A percentile compares a stretch with the other conserved stretches of the same genome.
Evolutionary conservation across 306 rosid genomes (phyloP).

Genomic region (Oxytropis ochrocephala): DNA sequence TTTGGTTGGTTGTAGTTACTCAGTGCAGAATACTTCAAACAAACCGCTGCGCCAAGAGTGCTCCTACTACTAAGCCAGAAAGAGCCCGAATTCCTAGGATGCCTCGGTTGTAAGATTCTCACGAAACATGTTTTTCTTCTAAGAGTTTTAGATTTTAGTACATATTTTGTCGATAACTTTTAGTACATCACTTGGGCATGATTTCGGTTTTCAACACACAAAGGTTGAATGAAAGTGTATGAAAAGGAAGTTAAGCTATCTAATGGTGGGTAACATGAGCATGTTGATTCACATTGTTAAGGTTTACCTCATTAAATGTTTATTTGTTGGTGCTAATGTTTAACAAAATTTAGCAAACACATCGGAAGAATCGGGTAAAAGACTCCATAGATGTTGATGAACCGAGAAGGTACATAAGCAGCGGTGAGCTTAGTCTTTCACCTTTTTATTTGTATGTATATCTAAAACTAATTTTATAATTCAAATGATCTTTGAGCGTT

Average conservation of each 20-base stretch:
- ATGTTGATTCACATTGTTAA: not conserved
- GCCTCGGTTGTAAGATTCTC: conserved; percentile 84
- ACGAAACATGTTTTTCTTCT: too few species aligned
- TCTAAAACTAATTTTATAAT: not conserved
- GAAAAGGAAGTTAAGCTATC: conserved; percentile 97
- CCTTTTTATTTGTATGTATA: not conserved
- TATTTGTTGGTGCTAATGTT: conserved; percentile 14
- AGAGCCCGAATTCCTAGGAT: conserved; percentile 99
- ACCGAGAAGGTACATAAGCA: conserved; percentile 61
- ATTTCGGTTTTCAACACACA: conserved; percentile 89
- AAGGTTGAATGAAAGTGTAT: conserved; percentile 85
- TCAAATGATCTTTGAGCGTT: conserved; percentile 8
- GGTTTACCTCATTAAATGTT: not conserved
- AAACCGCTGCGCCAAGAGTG: conserved; percentile 98
- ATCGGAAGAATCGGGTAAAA: conserved; percentile 93
- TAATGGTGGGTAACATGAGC: conserved; percentile 65
- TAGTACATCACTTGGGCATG: conserved; percentile 53
- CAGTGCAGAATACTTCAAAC: conserved; percentile 95
- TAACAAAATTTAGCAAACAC: conserved; percentile 59
- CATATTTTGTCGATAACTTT: not conserved
- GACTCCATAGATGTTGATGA: conserved; percentile 96
- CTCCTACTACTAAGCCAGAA: conserved; percentile 76
- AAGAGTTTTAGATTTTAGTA: too few species aligned
- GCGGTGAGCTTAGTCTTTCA: not conserved
- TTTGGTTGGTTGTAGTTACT: conserved; percentile 49